Percentiles rank a stretch among this genome's conserved stretches.
These are phyloP conservation scores for Ophiocordyceps camponoti-saundersi DNA, from an alignment of 2,329 filamentous ascomycete genomes.

Conservation along the genomic window DNA sequence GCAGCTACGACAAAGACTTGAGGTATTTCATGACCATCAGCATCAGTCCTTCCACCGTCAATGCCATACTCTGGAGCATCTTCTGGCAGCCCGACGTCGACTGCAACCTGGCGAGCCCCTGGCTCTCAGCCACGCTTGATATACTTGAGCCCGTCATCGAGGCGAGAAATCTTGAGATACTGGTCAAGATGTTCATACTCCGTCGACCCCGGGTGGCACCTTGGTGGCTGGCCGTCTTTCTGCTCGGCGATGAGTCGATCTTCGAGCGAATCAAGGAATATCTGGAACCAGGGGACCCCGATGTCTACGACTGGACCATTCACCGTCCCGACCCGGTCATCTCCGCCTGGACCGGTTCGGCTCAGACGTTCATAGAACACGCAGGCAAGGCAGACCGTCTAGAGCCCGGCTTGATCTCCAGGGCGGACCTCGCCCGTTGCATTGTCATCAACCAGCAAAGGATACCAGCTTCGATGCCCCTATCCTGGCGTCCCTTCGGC, in stretches of 20 bases:
- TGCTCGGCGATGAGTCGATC: slow-evolving; percentile 2
- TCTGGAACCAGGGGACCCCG: neutral
- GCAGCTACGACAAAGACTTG: neutral
- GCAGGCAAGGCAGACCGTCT: too few species aligned
- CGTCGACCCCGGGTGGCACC: slow-evolving; percentile 5
- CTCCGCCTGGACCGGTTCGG: slow-evolving; percentile 3
- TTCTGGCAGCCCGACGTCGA: slow-evolving; percentile 8
- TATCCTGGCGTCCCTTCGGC: too few species aligned
- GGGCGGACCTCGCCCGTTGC: too few species aligned
- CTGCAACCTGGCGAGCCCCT: slow-evolving; percentile 9
- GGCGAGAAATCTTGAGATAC: slow-evolving; percentile 1
- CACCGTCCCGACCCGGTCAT: slow-evolving; percentile 3
- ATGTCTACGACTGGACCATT: slow-evolving; percentile 1
- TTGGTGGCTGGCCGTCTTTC: slow-evolving; percentile 7
- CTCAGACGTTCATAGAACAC: slow-evolving; percentile 1
- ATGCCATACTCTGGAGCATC: neutral
- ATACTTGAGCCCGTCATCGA: slow-evolving; percentile 3
- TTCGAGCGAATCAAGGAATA: slow-evolving; percentile 4
- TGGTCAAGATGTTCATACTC: slow-evolving; percentile 4
- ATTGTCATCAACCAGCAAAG: too few species aligned
- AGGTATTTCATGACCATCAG: neutral
- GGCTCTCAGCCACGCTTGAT: slow-evolving; percentile 5
- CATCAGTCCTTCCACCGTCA: neutral
- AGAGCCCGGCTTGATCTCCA: too few species aligned
- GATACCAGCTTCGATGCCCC: too few species aligned